Base-by-base conservation (phyloP, 106 monocot genomes). In the Acorus gramineus region DNA sequence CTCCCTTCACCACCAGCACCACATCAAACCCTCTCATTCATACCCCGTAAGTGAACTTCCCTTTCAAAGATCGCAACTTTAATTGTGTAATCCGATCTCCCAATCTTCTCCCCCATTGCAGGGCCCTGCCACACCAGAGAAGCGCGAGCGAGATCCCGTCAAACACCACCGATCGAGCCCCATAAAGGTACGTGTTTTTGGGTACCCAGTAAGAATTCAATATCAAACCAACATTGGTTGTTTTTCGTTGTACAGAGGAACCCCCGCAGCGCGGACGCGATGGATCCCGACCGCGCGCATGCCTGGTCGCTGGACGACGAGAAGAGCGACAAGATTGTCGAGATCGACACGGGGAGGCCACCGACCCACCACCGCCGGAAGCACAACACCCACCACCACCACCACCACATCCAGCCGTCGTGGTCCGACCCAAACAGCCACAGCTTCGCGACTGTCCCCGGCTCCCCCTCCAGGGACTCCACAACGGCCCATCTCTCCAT, bases 311-410 rank as follows among this genome's bases (percentile, higher is more conserved):
- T 64, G 13, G 81, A 84, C 11, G 87, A 84, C 28, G 92, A 88
- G 47, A 84, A 67, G 73, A 77, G 61, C 55, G 74, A 76, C 2
- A 87, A 84, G 73, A 85, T 87, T 47, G 70, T 92, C 2, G 87
- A 92, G 60, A 62, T 85, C 6, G 92, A 93, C 56, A 66, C 82
- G 5, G 84, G 80, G 7, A 88, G 73, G 59, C 84, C 77, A 4
- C 76, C 63, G 8, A 13, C 63, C 54, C 69, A 49, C 14, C 2
- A 28, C 60, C 56, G 52, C n/a, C 49, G 76, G 14, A 73, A 66
- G 48, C 55, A 50, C 67, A 61, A 47, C 70, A 28, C 28, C 28
- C 28, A 28, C 28, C 28, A 28, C 28, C 28, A 28, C 28, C 28
- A 28, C 28, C 28, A 28, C 28, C 28, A 28, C 0, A 28, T 28